Percentiles rank a stretch among this genome's conserved stretches.
These are phyloP conservation scores for Diphasiastrum complanatum DNA, from an alignment of 83 land plant genomes.

Conservation along the genomic window DNA sequence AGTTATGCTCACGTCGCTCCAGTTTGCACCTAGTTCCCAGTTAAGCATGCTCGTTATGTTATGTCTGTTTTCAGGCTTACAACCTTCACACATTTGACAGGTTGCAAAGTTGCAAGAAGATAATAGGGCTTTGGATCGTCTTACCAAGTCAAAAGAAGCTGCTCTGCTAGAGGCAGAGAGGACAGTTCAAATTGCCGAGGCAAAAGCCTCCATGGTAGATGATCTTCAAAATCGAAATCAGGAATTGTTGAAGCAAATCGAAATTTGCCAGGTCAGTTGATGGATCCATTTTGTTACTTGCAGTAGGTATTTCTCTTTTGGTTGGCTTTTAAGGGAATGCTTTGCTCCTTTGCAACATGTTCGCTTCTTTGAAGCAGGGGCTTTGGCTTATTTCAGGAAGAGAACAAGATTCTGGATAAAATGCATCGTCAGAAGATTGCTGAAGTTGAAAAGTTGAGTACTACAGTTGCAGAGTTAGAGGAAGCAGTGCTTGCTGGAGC, in stretches of 20 bases:
- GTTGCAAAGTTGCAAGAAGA: constrained; percentile 91
- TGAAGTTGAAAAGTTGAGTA: constrained; percentile 69
- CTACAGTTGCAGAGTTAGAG: constrained; percentile 66
- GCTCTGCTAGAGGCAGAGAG: constrained; percentile 95
- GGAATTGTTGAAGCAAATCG: constrained; percentile 90
- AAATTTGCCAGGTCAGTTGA: constrained; percentile 76
- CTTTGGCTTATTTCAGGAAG: constrained; percentile 45
- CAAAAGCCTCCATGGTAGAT: constrained; percentile 92
- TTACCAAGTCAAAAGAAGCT: constrained; percentile 94
- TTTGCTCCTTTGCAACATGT: background rate
- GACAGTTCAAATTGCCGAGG: constrained; percentile 75
- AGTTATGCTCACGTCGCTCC: too few species aligned
- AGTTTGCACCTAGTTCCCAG: too few species aligned
- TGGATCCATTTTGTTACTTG: background rate
- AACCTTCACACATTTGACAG: constrained; percentile 29
- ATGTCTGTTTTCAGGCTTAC: constrained; percentile 1
- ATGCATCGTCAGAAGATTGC: constrained; percentile 60
- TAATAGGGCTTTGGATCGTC: constrained; percentile 93
- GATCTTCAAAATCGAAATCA: constrained; percentile 94
- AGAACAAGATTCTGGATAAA: constrained; percentile 69
- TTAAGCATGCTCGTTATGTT: too few species aligned
- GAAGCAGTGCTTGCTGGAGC: constrained; percentile 81
- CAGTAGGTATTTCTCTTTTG: background rate
- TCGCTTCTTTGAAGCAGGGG: background rate
- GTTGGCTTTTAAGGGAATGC: constrained; percentile 6